Conservation (phyloP, 2,329 filamentous ascomycete species). For the Knoxdaviesia capensis region DNA sequence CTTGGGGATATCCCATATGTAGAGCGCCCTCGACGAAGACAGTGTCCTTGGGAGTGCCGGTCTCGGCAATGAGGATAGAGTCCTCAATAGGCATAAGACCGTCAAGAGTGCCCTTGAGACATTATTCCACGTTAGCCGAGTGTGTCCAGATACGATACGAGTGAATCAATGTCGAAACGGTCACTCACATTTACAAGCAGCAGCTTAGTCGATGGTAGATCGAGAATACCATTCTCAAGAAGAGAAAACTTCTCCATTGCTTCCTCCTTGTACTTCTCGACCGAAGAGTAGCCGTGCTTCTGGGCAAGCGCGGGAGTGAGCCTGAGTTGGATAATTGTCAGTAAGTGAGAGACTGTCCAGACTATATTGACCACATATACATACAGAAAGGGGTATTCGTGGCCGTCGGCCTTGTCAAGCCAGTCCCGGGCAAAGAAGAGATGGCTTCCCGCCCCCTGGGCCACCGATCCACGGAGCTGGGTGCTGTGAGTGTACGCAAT, state of each 20-base stretch:
- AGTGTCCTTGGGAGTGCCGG: slow-evolving; percentile 44
- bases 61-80: slow-evolving; percentile 41
- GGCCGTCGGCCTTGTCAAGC: slow-evolving; percentile 39
- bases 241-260: slow-evolving; percentile 42
- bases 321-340: slow-evolving; percentile 9
- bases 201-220: slow-evolving; percentile 32
- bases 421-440: slow-evolving; percentile 32
- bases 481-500: slow-evolving; percentile 45
- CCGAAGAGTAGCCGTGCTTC: slow-evolving; percentile 39
- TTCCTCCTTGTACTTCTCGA: slow-evolving; percentile 31
- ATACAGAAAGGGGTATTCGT: slow-evolving; percentile 43
- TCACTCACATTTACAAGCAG: slow-evolving; percentile 37
- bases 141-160: neutral
- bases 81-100: slow-evolving; percentile 51
- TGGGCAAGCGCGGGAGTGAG: slow-evolving; percentile 32
- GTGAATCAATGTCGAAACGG: neutral
- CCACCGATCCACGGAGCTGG: slow-evolving; percentile 32
- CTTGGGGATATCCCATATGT: slow-evolving; percentile 49
- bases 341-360: no score
- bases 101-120: slow-evolving; percentile 33
- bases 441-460: slow-evolving; percentile 36
- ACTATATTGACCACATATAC: slow-evolving; percentile 5
- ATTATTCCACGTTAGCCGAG: neutral
- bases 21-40: slow-evolving; percentile 36
- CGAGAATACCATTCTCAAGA: slow-evolving; percentile 34